A percentile compares a stretch with the other conserved stretches of the same genome.
phyloP scores from a whole-genome alignment of 2,329 filamentous ascomycete species.

The Colletotrichum tabaci region DNA sequence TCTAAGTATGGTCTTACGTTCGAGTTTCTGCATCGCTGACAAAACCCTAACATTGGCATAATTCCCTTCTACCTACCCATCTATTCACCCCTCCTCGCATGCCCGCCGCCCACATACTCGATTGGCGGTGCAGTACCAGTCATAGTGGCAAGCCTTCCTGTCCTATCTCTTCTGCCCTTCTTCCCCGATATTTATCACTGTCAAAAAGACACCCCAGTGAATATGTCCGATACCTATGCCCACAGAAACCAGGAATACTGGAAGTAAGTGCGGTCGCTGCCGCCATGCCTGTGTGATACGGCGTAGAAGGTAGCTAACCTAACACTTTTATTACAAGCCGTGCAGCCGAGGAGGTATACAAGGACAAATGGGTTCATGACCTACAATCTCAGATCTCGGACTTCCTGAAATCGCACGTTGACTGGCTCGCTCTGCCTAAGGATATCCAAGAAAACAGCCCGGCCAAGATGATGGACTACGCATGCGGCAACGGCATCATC shows the following conservation, averaged over 20 bases:
- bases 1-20: neutral
- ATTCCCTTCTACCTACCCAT: too few species aligned
- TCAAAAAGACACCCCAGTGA: too few species aligned
- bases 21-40: neutral
- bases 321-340: neutral
- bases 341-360: neutral
- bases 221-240: neutral
- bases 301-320: neutral
- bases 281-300: neutral
- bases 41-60: neutral
- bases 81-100: neutral
- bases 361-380: neutral
- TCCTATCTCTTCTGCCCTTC: too few species aligned
- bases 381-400: neutral
- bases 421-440: slow-evolving; percentile 47
- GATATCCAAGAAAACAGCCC: slow-evolving; percentile 7
- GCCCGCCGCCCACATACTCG: neutral
- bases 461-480: slow-evolving; percentile 51
- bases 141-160: too few species aligned
- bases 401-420: slow-evolving; percentile 38
- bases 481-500: slow-evolving; percentile 50
- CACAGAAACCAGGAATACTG: neutral
- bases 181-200: too few species aligned
- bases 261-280: neutral
- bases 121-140: neutral